A percentile compares a stretch with the other conserved stretches of the same genome.
Conservation (phyloP, 768 basidiomycete species). For the Lyophyllum atratum region DNA sequence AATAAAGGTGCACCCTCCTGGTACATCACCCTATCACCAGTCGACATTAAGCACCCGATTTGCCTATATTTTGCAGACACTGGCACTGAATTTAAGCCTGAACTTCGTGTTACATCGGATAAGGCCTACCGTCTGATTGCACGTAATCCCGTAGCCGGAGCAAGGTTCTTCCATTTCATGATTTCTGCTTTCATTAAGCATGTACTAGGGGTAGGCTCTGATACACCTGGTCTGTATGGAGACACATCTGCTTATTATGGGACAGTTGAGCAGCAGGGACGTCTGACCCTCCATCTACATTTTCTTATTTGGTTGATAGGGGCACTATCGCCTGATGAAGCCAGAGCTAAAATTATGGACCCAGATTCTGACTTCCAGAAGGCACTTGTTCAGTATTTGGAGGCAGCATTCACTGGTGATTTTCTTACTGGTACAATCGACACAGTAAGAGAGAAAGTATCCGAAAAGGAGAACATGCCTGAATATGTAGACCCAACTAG, state of each 20-base stretch:
- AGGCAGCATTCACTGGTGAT: background rate
- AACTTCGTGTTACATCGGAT: background rate
- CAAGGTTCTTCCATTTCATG: constrained; percentile 34
- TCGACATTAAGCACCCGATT: too few species aligned
- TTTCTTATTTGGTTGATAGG: too few species aligned
- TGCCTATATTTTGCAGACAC: constrained; percentile 32
- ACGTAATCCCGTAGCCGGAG: constrained; percentile 27
- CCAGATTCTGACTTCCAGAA: constrained; percentile 3
- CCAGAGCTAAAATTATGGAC: background rate
- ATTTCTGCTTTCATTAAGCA: too few species aligned
- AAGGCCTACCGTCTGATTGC: constrained; percentile 4
- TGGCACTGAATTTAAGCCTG: constrained; percentile 19
- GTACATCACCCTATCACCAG: constrained; percentile 36
- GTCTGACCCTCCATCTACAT: constrained; percentile 32
- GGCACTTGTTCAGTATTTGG: constrained; percentile 1
- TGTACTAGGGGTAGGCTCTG: constrained; percentile 17
- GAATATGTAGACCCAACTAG: constrained; percentile 18
- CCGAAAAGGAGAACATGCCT: background rate
- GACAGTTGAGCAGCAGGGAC: constrained; percentile 31
- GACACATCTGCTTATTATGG: constrained; percentile 25
- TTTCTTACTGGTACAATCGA: background rate
- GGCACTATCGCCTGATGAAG: constrained; percentile 12
- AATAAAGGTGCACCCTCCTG: constrained; percentile 29
- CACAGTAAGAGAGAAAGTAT: background rate
- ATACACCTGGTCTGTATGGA: constrained; percentile 28